These are phyloP conservation scores for Thyridium curvatum DNA, from an alignment of 2,329 filamentous ascomycete genomes.

Conservation along the genomic window DNA sequence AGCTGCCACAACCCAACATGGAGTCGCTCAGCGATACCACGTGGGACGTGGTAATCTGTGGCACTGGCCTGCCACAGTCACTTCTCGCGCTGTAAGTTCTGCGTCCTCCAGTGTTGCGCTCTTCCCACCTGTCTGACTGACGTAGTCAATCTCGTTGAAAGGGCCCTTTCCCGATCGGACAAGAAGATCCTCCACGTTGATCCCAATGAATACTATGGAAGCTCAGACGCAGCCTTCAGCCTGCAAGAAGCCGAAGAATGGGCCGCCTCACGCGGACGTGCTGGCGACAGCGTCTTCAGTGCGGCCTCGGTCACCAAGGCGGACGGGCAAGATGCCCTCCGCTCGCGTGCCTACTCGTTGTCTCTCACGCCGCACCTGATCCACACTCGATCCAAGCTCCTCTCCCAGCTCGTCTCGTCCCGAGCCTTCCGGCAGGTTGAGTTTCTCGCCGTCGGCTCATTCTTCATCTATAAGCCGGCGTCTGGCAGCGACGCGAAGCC, in stretches of 20 bases:
- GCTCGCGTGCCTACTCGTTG: conserved; percentile 68
- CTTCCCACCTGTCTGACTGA: conserved; percentile 60
- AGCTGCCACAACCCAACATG: conserved; percentile 40
- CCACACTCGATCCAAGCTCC: conserved; percentile 72
- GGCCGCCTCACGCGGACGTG: conserved; percentile 38
- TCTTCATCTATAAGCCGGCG: conserved; percentile 64
- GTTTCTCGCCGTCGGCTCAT: conserved; percentile 87
- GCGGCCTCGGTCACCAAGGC: conserved; percentile 29
- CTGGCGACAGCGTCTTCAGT: conserved; percentile 1
- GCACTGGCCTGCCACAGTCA: conserved; percentile 73
- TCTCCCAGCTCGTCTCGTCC: conserved; percentile 80
- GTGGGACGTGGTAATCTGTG: conserved; percentile 76
- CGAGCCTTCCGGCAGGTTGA: conserved; percentile 84
- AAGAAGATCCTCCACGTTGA: conserved; percentile 92
- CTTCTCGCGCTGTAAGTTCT: conserved; percentile 67
- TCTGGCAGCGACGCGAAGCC: conserved; percentile 18
- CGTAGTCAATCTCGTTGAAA: conserved; percentile 40
- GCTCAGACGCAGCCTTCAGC: conserved; percentile 76
- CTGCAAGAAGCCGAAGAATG: conserved; percentile 76
- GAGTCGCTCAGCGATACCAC: conserved; percentile 66
- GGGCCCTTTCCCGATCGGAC: conserved; percentile 84
- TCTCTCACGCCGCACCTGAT: conserved; percentile 82
- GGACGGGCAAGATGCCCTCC: conserved; percentile 27
- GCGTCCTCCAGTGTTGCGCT: not conserved
- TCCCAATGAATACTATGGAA: conserved; percentile 82